These are phyloP conservation scores for Periglandula ipomoeae DNA, from an alignment of 2,329 filamentous ascomycete genomes.

Conservation along the genomic window DNA sequence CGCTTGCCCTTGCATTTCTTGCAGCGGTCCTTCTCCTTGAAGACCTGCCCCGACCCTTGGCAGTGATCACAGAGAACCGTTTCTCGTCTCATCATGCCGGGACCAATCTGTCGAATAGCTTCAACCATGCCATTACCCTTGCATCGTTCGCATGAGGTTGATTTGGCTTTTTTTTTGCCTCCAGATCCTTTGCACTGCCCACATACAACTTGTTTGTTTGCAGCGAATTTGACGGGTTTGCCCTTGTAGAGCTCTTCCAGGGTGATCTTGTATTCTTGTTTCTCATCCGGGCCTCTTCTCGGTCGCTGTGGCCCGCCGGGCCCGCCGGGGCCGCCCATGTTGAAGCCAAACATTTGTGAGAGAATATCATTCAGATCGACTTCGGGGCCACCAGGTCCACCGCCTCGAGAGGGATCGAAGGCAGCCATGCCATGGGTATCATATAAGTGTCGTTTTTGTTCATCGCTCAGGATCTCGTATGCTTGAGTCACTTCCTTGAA, in stretches of 20 bases:
- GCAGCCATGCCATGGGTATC: conserved; percentile 93
- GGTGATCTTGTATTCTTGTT: conserved; percentile 83
- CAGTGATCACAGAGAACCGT: conserved; percentile 75
- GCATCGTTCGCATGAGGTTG: conserved; percentile 74
- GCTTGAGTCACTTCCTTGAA: conserved; percentile 93
- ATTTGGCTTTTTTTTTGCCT: conserved; percentile 85
- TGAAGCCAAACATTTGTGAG: conserved; percentile 82
- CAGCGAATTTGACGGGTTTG: conserved; percentile 94
- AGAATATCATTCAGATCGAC: conserved; percentile 89
- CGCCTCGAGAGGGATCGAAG: conserved; percentile 68
- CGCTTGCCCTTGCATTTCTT: conserved; percentile 97
- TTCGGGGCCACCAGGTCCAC: conserved; percentile 57
- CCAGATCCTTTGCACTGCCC: conserved; percentile 78
- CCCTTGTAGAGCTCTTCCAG: conserved; percentile 97
- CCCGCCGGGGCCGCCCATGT: conserved; percentile 48
- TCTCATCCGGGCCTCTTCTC: conserved; percentile 70
- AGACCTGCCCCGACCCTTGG: conserved; percentile 74
- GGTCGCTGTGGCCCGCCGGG: conserved; percentile 50
- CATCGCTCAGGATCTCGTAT: conserved; percentile 96
- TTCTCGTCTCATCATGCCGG: conserved; percentile 75
- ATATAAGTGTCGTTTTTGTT: conserved; percentile 85
- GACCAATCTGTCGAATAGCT: conserved; percentile 73
- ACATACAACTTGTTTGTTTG: conserved; percentile 90
- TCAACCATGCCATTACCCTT: conserved; percentile 70
- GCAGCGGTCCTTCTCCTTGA: conserved; percentile 94